Evolutionary conservation across 116 monocot genomes (phyloP).

Genomic region (Iris pallida): DNA sequence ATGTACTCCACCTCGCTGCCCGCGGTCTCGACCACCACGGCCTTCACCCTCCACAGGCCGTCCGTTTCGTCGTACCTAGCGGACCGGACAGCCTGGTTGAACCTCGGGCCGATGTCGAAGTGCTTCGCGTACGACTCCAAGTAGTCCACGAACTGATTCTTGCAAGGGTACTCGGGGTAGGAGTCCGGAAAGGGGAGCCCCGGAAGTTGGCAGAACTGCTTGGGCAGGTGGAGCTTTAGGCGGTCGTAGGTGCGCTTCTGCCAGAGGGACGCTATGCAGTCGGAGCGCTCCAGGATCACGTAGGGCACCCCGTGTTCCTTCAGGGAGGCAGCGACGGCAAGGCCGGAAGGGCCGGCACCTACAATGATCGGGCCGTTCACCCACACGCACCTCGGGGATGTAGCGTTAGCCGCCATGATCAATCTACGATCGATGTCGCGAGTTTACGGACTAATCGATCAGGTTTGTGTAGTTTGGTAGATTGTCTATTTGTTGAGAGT

Average conservation of each 20-base stretch:
- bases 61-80: slow-evolving; percentile 45
- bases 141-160: slow-evolving; percentile 63
- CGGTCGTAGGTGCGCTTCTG: slow-evolving; percentile 70
- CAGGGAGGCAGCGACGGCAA: slow-evolving; percentile 47
- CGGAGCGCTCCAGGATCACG: slow-evolving; percentile 44
- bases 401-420: slow-evolving; percentile 5
- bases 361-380: slow-evolving; percentile 65
- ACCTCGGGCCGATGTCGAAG: slow-evolving; percentile 50
- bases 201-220: slow-evolving; percentile 72
- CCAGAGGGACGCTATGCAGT: slow-evolving; percentile 68
- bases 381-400: slow-evolving; percentile 47
- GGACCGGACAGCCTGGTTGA: slow-evolving; percentile 47
- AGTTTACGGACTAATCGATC: not conserved
- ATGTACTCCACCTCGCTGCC: slow-evolving; percentile 6
- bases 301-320: slow-evolving; percentile 40
- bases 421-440: too few species aligned
- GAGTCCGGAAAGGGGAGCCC: slow-evolving; percentile 46
- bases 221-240: slow-evolving; percentile 74
- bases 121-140: slow-evolving; percentile 44
- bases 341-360: slow-evolving; percentile 59
- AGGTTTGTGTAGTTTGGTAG: not conserved
- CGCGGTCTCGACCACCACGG: not conserved
- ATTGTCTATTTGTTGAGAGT: not conserved
- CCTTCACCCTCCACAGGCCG: slow-evolving; percentile 51
- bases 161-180: slow-evolving; percentile 60